Base-by-base conservation (phyloP, 768 basidiomycete species). In the Myochromella boudieri region DNA sequence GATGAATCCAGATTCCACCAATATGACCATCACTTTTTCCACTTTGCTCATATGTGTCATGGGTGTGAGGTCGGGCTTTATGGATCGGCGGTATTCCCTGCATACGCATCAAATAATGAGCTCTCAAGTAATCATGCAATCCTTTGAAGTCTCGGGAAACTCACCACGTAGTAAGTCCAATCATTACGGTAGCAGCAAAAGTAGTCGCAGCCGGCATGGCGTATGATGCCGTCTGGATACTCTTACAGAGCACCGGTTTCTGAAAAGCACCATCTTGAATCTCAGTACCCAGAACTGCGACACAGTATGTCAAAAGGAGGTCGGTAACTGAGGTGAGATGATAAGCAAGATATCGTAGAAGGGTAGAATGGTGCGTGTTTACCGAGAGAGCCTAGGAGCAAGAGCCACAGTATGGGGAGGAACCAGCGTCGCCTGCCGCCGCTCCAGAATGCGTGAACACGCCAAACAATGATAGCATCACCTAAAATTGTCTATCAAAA, bases 401-500 rank as follows among this genome's bases (percentile, higher is more conserved):
- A 33, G 3, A 20, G 6, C 22, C 34, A 45, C 11, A 40, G 15
- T 8, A 45, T 18, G n/a, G 22, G 22, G 11, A 50, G 43, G 3
- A 37, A 26, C 49, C 44, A 50, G 32, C 49, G 49, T 25, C 38
- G 43, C 27, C n/a, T 41, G 14, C 39, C 39, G 40, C 17, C 22
- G 11, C 42, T 24, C 42, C 49, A 44, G 9, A 50, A 45, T 17
- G 44, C 31, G 11, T 29, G 27, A 17, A 50, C 39, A 2, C 49
- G 44, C 49, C 44, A 50, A 5, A 50, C 17, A n/a, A 45, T 42
- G 32, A 45, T 44, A 15, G 44, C 49, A n/a, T 50, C 49, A 12
- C 49, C 49, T 21, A 45, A 39, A 2, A 50, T 44, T 2, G 49
- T 50, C 49, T 45, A 24, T n/a, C 14, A 28, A 14, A n/a, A n/a